Evolutionary conservation across 176 grass and related monocot species (phyloP), one percentile per base, ranked within the genome.

Genomic region (Triticum urartu): DNA sequence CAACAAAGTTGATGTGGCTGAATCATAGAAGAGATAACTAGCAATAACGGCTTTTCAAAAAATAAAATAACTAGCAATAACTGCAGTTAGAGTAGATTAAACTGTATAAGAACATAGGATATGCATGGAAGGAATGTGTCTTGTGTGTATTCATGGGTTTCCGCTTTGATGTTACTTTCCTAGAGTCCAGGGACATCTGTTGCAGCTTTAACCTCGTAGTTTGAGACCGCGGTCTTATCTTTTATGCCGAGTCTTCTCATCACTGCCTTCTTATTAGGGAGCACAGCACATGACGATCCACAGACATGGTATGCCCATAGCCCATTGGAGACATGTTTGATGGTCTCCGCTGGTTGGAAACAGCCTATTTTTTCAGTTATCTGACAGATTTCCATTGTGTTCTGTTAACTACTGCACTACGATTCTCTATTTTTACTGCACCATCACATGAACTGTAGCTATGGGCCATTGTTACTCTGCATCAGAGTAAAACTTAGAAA

Each of bases 261-360:
- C 35, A 6, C 32, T 32, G 32, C 15, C 42, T 32, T 81, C 40
- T 52, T 81, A 40, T 50, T 54, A 52, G 43, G 34, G 66, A 72
- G 22, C 13, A 78, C 50, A 83, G 1, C 56, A 52, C 63, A 62
- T 62, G 62, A 22, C 9, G 11, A 15, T 61, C 0, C 11, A 52
- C 3, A 38, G 11, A 36, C 4, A 62, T 24, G 24, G 68, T 30
- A 61, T 60, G 72, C 2, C 21, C 8, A 11, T 36, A 26, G 79
- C 61, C n/a, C 64, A 81, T 38, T 81, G 15, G 60, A n/a, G 33
- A 12, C 77, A 68, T 32, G 45, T 68, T 74, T 80, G 68, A 54
- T 72, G 28, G 56, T 74, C 73, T 43, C 35, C 36, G 12, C 8
- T 64, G 56, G 36, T n/a, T 7, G 47, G 38, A 65, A 73, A 25